Conservation (phyloP, 805 yeast species). For the Zygosaccharomyces rouxii region DNA sequence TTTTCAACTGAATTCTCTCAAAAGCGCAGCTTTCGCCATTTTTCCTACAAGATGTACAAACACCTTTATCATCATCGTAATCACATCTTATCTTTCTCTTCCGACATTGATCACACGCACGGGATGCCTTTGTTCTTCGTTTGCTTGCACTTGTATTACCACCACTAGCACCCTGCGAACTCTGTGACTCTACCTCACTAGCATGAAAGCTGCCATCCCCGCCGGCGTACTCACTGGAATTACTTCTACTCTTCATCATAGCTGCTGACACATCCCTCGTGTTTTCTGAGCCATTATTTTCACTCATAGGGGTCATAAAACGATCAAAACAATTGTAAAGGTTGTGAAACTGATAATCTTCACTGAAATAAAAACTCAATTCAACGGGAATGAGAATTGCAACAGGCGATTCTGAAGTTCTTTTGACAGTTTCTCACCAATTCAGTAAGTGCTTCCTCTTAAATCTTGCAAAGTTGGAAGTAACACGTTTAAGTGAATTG, state of each 20-base stretch:
- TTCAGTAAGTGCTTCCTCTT: too few species aligned
- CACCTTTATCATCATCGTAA: constrained; percentile 47
- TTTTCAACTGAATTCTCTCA: constrained; percentile 64
- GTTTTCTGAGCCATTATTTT: not conserved
- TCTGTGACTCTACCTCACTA: not conserved
- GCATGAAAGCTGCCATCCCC: not conserved
- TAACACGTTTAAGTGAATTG: too few species aligned
- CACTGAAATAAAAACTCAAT: not conserved
- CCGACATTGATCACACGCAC: constrained; percentile 81
- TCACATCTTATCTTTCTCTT: constrained; percentile 70
- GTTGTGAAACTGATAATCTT: not conserved
- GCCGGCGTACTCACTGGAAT: constrained; percentile 1
- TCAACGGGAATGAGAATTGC: not conserved
- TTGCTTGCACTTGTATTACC: constrained; percentile 28
- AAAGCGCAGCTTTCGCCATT: constrained; percentile 61
- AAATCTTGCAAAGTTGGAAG: too few species aligned
- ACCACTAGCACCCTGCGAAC: constrained; percentile 2
- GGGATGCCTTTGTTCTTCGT: constrained; percentile 65
- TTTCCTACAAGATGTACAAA: constrained; percentile 64
- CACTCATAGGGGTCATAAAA: constrained; percentile 2
- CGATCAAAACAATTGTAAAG: not conserved
- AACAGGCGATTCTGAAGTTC: too few species aligned
- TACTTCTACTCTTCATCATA: not conserved
- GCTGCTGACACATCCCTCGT: not conserved
- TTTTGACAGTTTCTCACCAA: too few species aligned